Conservation (phyloP, 2,329 filamentous ascomycete genomes). For the Botryotinia narcissicola region DNA sequence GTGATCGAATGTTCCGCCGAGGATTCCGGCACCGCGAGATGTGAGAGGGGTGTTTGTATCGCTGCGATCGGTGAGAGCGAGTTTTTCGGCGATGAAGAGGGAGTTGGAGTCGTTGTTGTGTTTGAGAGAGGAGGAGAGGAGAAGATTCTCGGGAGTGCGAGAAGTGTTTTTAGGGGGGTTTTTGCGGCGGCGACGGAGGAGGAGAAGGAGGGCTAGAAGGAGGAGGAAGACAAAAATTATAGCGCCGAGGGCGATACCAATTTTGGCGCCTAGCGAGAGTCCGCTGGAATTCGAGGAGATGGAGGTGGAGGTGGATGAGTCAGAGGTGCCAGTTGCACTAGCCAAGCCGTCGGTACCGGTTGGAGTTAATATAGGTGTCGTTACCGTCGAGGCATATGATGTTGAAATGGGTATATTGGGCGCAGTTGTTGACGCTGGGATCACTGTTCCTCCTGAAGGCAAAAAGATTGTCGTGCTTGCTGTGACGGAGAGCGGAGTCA, state of each 20-base stretch:
- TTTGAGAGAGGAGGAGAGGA: conserved; percentile 1
- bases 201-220: conserved; percentile 6
- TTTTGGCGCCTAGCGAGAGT: conserved; percentile 15
- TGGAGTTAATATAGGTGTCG: neutral
- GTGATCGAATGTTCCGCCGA: neutral
- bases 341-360: neutral
- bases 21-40: neutral
- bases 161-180: neutral
- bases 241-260: conserved; percentile 16
- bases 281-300: neutral
- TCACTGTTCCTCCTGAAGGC: neutral
- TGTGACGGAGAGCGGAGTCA: neutral
- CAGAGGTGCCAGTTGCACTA: neutral
- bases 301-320: neutral
- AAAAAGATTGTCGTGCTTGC: neutral
- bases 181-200: conserved; percentile 9
- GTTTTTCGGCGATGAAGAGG: conserved; percentile 2
- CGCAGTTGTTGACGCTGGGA: neutral
- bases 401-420: neutral
- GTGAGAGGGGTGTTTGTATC: conserved; percentile 16
- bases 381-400: neutral
- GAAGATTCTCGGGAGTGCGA: conserved; percentile 11
- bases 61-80: neutral
- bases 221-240: conserved; percentile 4
- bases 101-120: conserved; percentile 6